Evolutionary conservation across 495 filamentous ascomycete genomes (phyloP), one percentile per base, ranked within the genome.

Genomic region (Penicillium cataractarum): DNA sequence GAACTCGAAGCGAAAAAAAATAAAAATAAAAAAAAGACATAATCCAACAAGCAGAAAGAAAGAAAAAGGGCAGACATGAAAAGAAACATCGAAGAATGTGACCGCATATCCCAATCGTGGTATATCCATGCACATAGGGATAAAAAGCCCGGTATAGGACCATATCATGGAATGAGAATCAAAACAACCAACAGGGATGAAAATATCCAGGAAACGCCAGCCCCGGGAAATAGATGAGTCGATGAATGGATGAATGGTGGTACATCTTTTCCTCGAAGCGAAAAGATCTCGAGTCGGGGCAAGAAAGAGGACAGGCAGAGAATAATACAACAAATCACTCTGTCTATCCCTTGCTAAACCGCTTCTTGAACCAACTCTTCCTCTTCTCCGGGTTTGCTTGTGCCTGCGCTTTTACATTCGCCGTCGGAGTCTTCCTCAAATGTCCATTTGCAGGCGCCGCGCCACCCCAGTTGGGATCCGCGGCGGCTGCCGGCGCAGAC

Each of bases 281-380:
- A 54, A 51, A 51, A 51, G 48, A 51, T 51, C 31, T 56, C 33
- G 33, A 40, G n/a, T 26, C 33, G 54, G 24, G 27, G 24, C 19
- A 51, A 50, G 26, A 49, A 31, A 31, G 6, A 9, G 6, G 21
- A 26, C 6, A 42, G 6, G 29, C 10, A 29, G n/a, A 52, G 12
- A 37, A 22, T 21, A 17, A 46, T 54, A 53, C 12, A 39, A 39
- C 13, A 17, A 7, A 31, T 4, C 29, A 31, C 32, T n/a, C 22
- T 26, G 37, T 58, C 68, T 71, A 79, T 54, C 73, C 69, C 74
- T 88, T 93, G 82, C 88, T 94, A 72, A 96, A 95, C 19, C 89
- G 82, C 55, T 85, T 86, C 71, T 90, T 87, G 59, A 97, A 88
- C 93, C 93, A 97, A 69, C 91, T 92, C 82, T 91, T 93, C 60